These are phyloP conservation scores for Kuraishia piskuri DNA, from an alignment of 805 yeast genomes.

Conservation along the genomic window DNA sequence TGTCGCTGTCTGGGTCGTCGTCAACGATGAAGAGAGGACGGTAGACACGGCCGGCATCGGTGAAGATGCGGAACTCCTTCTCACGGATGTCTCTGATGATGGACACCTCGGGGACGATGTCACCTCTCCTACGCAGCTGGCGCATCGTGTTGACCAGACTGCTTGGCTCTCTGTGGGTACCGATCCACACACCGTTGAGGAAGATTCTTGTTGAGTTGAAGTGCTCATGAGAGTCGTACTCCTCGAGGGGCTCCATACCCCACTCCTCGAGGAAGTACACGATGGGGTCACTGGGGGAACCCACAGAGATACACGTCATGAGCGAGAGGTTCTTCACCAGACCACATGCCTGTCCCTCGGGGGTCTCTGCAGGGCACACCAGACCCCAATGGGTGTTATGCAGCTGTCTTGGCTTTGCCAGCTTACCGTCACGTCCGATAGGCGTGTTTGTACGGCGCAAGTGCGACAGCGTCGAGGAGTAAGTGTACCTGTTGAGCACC, in stretches of 20 bases:
- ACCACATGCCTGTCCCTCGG: slow-evolving; percentile 99
- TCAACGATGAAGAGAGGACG: slow-evolving; percentile 93
- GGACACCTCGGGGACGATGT: slow-evolving; percentile 92
- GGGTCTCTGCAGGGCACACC: slow-evolving; percentile 99
- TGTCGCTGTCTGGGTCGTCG: slow-evolving; percentile 64
- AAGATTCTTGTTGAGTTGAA: slow-evolving; percentile 91
- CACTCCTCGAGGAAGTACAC: slow-evolving; percentile 91
- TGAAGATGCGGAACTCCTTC: slow-evolving; percentile 89
- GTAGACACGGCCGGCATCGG: slow-evolving; percentile 98
- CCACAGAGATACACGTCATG: slow-evolving; percentile 97
- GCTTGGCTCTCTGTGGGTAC: slow-evolving; percentile 96
- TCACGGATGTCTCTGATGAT: slow-evolving; percentile 96
- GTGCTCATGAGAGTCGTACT: slow-evolving; percentile 85
- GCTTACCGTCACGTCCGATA: slow-evolving; percentile 97
- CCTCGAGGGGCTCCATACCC: slow-evolving; percentile 98
- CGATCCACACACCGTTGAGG: slow-evolving; percentile 99
- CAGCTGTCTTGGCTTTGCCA: slow-evolving; percentile 97
- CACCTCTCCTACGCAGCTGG: slow-evolving; percentile 88
- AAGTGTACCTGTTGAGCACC: slow-evolving; percentile 95
- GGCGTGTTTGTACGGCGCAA: slow-evolving; percentile 98
- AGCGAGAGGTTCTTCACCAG: slow-evolving; percentile 91
- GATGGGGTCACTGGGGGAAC: slow-evolving; percentile 94
- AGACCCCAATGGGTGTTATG: slow-evolving; percentile 99
- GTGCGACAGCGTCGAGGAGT: slow-evolving; percentile 97
- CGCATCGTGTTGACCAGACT: slow-evolving; percentile 84